Percentiles rank a stretch among this genome's conserved stretches.
Conservation (phyloP, 2,329 filamentous ascomycete genomes). For the Stemphylium beticola region DNA sequence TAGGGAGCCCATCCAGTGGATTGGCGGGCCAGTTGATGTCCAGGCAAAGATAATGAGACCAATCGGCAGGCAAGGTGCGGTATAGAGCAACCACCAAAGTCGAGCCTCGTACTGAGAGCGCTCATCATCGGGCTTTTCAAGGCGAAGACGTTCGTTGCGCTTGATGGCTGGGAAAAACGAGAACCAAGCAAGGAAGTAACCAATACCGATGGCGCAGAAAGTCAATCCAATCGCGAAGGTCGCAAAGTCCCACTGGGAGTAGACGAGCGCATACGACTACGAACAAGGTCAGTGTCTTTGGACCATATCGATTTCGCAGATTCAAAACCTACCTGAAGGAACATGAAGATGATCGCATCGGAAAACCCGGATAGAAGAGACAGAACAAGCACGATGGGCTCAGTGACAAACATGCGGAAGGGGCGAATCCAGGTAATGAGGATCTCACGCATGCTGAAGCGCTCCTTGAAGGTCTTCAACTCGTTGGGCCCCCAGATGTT, state of each 20-base stretch:
- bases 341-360: conserved; percentile 80
- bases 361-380: conserved; percentile 77
- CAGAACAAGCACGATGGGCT: conserved; percentile 74
- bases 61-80: conserved; percentile 67
- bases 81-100: conserved; percentile 69
- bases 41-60: conserved; percentile 76
- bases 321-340: conserved; percentile 59
- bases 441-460: conserved; percentile 49
- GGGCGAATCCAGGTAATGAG: conserved; percentile 62
- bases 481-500: conserved; percentile 80
- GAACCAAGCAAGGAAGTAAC: conserved; percentile 69
- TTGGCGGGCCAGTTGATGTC: conserved; percentile 67
- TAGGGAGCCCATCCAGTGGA: conserved; percentile 74
- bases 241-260: conserved; percentile 69
- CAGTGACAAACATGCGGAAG: conserved; percentile 76
- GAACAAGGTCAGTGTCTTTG: too few relatives aligned
- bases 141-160: conserved; percentile 44
- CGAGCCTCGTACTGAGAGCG: conserved; percentile 57
- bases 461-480: conserved; percentile 53
- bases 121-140: conserved; percentile 37
- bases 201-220: conserved; percentile 65
- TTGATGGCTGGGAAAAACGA: conserved; percentile 63
- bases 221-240: conserved; percentile 64
- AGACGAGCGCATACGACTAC: conserved; percentile 68
- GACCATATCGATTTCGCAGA: too few relatives aligned